Base-by-base conservation (phyloP, 177 flowering plant genomes). In the Vitis hybrid region DNA sequence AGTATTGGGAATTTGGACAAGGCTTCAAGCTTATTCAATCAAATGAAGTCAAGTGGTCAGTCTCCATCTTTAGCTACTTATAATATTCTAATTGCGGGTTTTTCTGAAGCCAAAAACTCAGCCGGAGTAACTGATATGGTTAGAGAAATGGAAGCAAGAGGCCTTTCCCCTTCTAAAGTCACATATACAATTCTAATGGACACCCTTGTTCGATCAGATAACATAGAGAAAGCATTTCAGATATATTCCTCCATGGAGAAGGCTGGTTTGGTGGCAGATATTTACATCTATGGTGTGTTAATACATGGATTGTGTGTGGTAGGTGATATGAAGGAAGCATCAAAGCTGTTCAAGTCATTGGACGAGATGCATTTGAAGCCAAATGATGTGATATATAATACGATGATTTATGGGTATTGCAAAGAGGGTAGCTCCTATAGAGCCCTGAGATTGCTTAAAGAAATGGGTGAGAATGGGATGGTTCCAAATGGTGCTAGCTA, bases 321-420 rank as follows among this genome's bases (percentile, higher is more conserved):
- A 62, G 91, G 93, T 14, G 79, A 84, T 55, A 91, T 89, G 94
- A 82, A 76, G 72, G 94, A 91, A 76, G 96, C 94, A 18, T 80
- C 84, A 46, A 87, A 83, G 67, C 64, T 91, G 64, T 87, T 87
- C 56, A 76, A 65, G 19, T 69, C 77, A 48, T 81, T 89, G 91
- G 50, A 54, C 35, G 86, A 84, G 70, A 76, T 19, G 75, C 30
- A 64, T 19, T 56, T 89, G 74, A 68, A 84, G 75, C 91, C 94
- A 2, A 91, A 80, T 71, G 84, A 86, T 76, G 89, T 91, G 35
- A 81, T 91, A 61, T 88, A 88, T 71, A 84, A 90, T 51, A 91
- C 72, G 8, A 79, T 89, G 81, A 82, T 92, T 18, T 56, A 67
- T 68, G 94, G 94, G 9, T 89, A 91, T 64, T 88, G 90, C 75